Evolutionary conservation across 148 eudicot genomes (phyloP), one percentile per base, ranked within the genome.

Genomic region (Linanthus parryae): DNA sequence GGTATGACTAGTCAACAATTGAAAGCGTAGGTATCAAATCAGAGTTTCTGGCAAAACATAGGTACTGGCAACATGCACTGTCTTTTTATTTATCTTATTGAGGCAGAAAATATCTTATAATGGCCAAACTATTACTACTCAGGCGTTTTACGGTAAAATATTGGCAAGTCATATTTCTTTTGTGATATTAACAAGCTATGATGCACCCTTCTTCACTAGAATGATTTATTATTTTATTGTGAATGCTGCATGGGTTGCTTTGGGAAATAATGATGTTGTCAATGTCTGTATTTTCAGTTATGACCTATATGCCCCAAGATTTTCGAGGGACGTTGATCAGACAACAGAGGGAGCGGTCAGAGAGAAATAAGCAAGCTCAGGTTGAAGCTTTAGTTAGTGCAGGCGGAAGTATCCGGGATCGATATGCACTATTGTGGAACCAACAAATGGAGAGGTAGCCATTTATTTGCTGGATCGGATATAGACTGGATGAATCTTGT

Each of bases 271-370:
- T 25, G 31, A 38, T 10, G 23, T 19, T 55, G 8, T 58, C n/a
- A n/a, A n/a, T 58, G 31, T 28, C 31, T 74, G 25, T 48, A 23
- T 71, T 60, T 65, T 50, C 74, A 92, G 99, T 92, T 61, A 92
- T 92, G 99, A 92, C 78, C 57, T 92, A 92, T 57, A 79, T 92
- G 99, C 96, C 99, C 62, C 94, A 80, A 79, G 99, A 92, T 67
- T 92, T 92, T 54, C 81, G 99, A 35, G 99, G 96, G 39, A 71
- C 91, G 28, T 59, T 92, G 47, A 92, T 92, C 52, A 79, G 96
- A 66, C 96, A 84, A 51, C 99, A 92, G 68, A 79, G 76, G 64
- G 99, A 88, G 73, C 90, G 99, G 11, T 92, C 99, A 6, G 99
- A 92, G 79, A 75, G 85, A 62, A 84, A 77, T 67, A 92, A 82